phyloP scores from a whole-genome alignment of 1,284 basidiomycete species.

The Testicularia cyperi region DNA sequence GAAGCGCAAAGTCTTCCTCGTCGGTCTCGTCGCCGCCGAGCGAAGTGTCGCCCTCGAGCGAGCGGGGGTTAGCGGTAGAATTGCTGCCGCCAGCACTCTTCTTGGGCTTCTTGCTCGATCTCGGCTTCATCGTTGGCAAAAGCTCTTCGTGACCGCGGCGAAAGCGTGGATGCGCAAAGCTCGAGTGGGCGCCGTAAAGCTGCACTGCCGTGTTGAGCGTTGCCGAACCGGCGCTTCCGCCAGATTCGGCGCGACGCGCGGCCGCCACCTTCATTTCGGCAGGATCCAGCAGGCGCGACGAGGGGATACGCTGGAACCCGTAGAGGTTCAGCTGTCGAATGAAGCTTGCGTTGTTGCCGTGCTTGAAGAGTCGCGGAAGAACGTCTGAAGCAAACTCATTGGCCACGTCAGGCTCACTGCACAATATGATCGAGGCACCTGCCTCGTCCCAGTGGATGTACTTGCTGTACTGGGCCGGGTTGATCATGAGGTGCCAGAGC shows the following conservation, averaged over 20 bases:
- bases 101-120: slow-evolving; percentile 58
- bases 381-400: slow-evolving; percentile 57
- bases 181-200: slow-evolving; percentile 56
- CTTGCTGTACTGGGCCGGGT: slow-evolving; percentile 50
- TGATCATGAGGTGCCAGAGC: slow-evolving; percentile 59
- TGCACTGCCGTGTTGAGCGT: slow-evolving; percentile 54
- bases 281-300: slow-evolving; percentile 50
- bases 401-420: slow-evolving; percentile 52
- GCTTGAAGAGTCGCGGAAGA: slow-evolving; percentile 57
- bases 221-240: slow-evolving; percentile 7
- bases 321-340: slow-evolving; percentile 59
- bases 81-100: slow-evolving; percentile 14
- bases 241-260: slow-evolving; percentile 21
- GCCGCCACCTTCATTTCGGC: slow-evolving; percentile 51
- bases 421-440: slow-evolving; percentile 57
- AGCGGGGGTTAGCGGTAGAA: slow-evolving; percentile 2
- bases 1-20: slow-evolving; percentile 39
- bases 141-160: slow-evolving; percentile 49
- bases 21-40: slow-evolving; percentile 37
- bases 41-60: slow-evolving; percentile 18
- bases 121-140: slow-evolving; percentile 57
- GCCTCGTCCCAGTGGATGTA: slow-evolving; percentile 56
- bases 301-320: slow-evolving; percentile 58
- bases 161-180: slow-evolving; percentile 58
- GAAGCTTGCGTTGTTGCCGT: slow-evolving; percentile 59